phyloP scores from a whole-genome alignment of 768 basidiomycete species.

The Podaxis sp. region DNA sequence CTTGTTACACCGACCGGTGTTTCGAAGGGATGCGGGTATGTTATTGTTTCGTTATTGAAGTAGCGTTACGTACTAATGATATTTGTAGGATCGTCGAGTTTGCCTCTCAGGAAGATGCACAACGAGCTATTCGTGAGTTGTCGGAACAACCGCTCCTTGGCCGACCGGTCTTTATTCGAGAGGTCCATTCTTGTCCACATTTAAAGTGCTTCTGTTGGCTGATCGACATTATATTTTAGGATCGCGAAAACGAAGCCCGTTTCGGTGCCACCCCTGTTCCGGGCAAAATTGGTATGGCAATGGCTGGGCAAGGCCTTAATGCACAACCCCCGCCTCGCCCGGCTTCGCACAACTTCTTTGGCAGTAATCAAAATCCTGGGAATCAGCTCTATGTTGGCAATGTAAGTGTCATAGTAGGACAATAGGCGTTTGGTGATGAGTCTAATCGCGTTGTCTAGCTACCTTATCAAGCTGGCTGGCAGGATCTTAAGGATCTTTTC shows the following conservation, averaged over 20 bases:
- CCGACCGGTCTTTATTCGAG: constrained; percentile 93
- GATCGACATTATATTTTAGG: constrained; percentile 49
- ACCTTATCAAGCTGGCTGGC: constrained; percentile 98
- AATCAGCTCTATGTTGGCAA: constrained; percentile 94
- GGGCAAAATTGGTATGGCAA: constrained; percentile 94
- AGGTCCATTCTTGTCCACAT: constrained; percentile 51
- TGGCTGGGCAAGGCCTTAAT: constrained; percentile 86
- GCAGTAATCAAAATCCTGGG: constrained; percentile 64
- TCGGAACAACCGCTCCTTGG: constrained; percentile 90
- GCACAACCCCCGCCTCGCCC: constrained; percentile 83
- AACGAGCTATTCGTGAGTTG: constrained; percentile 86
- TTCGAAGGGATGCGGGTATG: constrained; percentile 99
- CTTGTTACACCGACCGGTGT: constrained; percentile 94
- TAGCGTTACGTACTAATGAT: constrained; percentile 19
- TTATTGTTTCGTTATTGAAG: constrained; percentile 19
- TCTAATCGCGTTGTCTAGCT: constrained; percentile 39
- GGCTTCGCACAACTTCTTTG: constrained; percentile 75
- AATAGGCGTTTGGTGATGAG: neutral
- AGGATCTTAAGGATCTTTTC: constrained; percentile 97
- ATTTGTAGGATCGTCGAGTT: constrained; percentile 88
- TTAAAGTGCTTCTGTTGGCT: neutral
- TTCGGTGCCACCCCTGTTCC: constrained; percentile 96
- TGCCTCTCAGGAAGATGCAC: constrained; percentile 83
- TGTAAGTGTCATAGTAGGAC: constrained; percentile 42
- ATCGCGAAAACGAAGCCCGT: constrained; percentile 93